A percentile compares a stretch with the other conserved stretches of the same genome.
Conservation (phyloP, 208 protist species). For the Crithidia mellificae region DNA sequence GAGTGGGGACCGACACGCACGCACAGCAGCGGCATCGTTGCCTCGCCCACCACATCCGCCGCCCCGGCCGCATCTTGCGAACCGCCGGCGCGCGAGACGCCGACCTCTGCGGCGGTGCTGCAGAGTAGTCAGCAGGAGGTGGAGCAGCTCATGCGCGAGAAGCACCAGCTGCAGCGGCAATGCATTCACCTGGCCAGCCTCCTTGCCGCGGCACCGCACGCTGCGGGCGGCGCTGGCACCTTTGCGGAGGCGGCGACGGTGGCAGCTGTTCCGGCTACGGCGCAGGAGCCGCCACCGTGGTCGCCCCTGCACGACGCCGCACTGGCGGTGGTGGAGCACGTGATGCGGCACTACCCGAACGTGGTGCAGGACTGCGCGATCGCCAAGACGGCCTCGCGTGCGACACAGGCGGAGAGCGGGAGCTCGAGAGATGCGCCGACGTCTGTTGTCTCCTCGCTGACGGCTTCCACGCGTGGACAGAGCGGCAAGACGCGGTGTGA, state of each 20-base stretch:
- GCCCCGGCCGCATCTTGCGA: neutral
- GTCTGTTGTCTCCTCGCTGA: neutral
- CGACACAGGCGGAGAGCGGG: neutral
- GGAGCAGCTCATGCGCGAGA: conserved; percentile 19
- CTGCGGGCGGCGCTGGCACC: neutral
- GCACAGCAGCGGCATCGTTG: conserved; percentile 3
- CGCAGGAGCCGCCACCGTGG: neutral
- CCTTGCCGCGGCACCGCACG: neutral
- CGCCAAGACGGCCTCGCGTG: neutral
- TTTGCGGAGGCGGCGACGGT: neutral
- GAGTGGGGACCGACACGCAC: neutral
- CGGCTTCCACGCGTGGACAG: neutral
- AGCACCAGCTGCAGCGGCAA: conserved; percentile 27
- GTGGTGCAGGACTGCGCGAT: conserved; percentile 5
- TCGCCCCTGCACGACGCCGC: conserved; percentile 18
- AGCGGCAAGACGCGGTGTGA: neutral
- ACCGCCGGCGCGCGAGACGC: no score
- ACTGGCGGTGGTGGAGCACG: conserved; percentile 23
- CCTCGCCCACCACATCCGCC: conserved; percentile 1
- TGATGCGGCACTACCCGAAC: conserved; percentile 15
- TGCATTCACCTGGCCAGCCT: conserved; percentile 25
- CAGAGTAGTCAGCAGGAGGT: conserved; percentile 27
- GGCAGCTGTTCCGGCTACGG: neutral
- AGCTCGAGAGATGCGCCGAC: no score
- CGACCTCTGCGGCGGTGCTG: conserved; percentile 11